A percentile compares a stretch with the other conserved stretches of the same genome.
Conservation (phyloP, 1,139 yeast species). For the Ogataea hybrid region DNA sequence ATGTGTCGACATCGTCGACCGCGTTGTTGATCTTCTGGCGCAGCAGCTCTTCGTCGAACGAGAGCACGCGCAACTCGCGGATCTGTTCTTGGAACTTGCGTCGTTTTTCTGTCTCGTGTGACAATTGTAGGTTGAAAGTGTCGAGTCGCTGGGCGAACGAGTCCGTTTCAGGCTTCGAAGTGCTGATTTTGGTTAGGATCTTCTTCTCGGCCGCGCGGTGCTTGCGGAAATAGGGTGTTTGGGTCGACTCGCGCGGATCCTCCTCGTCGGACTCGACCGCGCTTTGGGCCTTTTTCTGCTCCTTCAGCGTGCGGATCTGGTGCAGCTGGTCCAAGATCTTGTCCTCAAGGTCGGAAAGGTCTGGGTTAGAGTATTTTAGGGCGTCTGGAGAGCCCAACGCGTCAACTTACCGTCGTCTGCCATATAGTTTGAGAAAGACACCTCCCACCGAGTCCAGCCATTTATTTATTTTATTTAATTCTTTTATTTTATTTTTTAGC, state of each 20-base stretch:
- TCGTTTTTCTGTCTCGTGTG: constrained; percentile 11
- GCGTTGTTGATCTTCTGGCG: constrained; percentile 31
- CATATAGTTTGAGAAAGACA: constrained; percentile 1
- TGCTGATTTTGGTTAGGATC: neutral
- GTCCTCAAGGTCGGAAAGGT: constrained; percentile 25
- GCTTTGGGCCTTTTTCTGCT: constrained; percentile 14
- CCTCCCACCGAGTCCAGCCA: constrained; percentile 9
- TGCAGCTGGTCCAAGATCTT: constrained; percentile 21
- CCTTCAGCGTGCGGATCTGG: constrained; percentile 19
- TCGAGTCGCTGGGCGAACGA: constrained; percentile 19
- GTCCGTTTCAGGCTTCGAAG: neutral
- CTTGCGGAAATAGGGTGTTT: constrained; percentile 17
- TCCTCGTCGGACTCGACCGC: constrained; percentile 24
- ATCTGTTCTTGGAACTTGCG: constrained; percentile 13
- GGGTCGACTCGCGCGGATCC: constrained; percentile 21
- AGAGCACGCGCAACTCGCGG: constrained; percentile 14
- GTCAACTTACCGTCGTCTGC: constrained; percentile 4
- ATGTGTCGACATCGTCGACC: constrained; percentile 36
- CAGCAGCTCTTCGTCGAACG: constrained; percentile 21
- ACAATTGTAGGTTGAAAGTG: constrained; percentile 9
- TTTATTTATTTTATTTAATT: constrained; percentile 1
- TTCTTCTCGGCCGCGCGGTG: constrained; percentile 12
- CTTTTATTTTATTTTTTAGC: constrained; percentile 1
- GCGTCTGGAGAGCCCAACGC: neutral
- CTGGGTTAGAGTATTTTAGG: constrained; percentile 3